phyloP scores from a whole-genome alignment of 1,284 basidiomycete genomes.

The Trichosporon ovoides region DNA sequence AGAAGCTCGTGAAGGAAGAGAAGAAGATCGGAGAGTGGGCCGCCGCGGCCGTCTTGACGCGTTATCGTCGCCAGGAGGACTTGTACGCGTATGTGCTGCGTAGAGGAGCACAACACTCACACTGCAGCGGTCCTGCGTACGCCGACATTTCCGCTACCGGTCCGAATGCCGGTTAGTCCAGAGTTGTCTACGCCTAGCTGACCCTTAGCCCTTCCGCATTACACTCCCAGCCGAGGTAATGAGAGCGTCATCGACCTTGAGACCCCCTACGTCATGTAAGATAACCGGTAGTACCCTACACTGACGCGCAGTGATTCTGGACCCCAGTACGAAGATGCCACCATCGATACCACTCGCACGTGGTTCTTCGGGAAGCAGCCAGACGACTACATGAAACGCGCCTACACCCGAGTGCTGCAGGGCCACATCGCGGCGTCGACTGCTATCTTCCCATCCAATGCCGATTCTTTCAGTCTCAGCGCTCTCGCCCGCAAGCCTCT shows the following conservation, averaged over 20 bases:
- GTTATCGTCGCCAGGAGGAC: conserved; percentile 68
- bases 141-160: conserved; percentile 89
- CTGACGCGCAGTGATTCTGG: conserved; percentile 67
- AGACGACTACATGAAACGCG: conserved; percentile 68
- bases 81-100: conserved; percentile 57
- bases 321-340: conserved; percentile 79
- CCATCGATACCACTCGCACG: conserved; percentile 88
- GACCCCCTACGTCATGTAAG: conserved; percentile 83
- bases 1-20: conserved; percentile 67
- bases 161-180: conserved; percentile 58
- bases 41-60: conserved; percentile 75
- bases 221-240: conserved; percentile 69
- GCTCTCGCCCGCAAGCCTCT: conserved; percentile 77
- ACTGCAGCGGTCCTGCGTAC: conserved; percentile 68
- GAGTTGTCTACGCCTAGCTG: conserved; percentile 5
- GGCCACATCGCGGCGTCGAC: conserved; percentile 93
- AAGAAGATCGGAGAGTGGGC: conserved; percentile 81
- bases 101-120: conserved; percentile 2
- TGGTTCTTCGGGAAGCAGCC: conserved; percentile 73
- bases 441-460: conserved; percentile 81
- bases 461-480: conserved; percentile 72
- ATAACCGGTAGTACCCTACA: background rate
- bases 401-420: conserved; percentile 90
- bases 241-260: conserved; percentile 69
- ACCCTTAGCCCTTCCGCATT: conserved; percentile 76